Evolutionary conservation across 1,284 basidiomycete species (phyloP), one percentile per base, ranked within the genome.

Genomic region (Meripilus lineatus): DNA sequence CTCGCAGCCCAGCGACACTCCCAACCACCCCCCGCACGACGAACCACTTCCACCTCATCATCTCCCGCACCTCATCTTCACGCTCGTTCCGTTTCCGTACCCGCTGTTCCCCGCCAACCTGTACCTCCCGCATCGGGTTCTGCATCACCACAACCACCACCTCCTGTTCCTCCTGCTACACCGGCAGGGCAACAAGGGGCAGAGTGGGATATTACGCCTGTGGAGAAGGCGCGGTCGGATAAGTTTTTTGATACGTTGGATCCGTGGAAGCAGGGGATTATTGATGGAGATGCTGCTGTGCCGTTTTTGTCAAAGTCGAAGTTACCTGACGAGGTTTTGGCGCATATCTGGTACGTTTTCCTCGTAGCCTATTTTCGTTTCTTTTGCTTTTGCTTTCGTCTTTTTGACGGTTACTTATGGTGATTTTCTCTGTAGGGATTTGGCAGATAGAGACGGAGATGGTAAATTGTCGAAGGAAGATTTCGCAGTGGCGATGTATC

Each of bases 231-330:
- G 0, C 76, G 72, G 24, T 75, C 87, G 3, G 94, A 99, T 62
- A 70, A 70, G 14, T 89, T 86, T 69, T 99, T 98, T 59, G 83
- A 89, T 45, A 75, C 75, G 25, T 75, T 99, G 24, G 96, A 99
- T 63, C 66, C 76, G 7, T 72, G 77, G 50, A 81, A 78, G 48
- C 76, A 72, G 48, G 94, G 93, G 1, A 88, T 76, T 55, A 86
- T 99, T 26, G 90, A 94, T 58, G 94, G 93, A 10, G 90, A 95
- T 50, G 80, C 89, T 21, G 96, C 93, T 2, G 95, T 97, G 0
- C 90, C 91, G 2, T 99, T 99, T 66, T 90, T 99, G 82, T 70
- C 93, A 49, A 85, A 93, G 62, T 95, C 93, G 42, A 87, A 91
- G 48, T 69, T 99, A 35, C 77, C 85, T 4, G 89, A 90, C 51